Evolutionary conservation across 2,329 filamentous ascomycete genomes (phyloP), one percentile per base, ranked within the genome.

Genomic region (Decorospora gaudefroyi): DNA sequence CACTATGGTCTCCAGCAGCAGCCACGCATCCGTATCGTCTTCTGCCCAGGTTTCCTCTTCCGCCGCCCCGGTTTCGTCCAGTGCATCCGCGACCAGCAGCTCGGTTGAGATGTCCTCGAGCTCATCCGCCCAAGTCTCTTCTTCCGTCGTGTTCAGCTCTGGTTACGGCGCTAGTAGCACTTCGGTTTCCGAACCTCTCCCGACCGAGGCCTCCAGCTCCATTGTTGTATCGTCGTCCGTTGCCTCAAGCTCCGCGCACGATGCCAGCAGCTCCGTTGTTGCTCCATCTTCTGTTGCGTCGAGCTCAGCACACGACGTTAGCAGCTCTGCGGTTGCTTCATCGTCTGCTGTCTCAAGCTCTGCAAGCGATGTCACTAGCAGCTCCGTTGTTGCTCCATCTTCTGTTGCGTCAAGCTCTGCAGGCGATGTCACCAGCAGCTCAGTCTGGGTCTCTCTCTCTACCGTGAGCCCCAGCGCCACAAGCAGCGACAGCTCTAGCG

Each of bases 41-140:
- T 46, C 48, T 12, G 33, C 13, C 9, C 31, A 43, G 9, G 10
- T 10, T 16, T 39, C 43, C 16, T 31, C 39, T 4, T 47, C 43
- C 22, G 25, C 35, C 0, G 23, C 22, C 22, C 26, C 28, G 9
- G 33, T 17, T 15, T 35, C 43, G 5, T 43, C 32, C 26, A 28
- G 26, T 28, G 30, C 16, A n/a, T 23, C 25, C 16, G 16, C 13
- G 10, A 30, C 37, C 23, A 42, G 27, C 36, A 39, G 36, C 18
- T 38, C 35, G 1, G 18, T 16, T 4, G 16, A 38, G 19, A 34
- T 32, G 28, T 27, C 42, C n/a, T 36, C 36, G 4, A 49, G 46
- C 32, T 26, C 33, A 6, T 21, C 27, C 7, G 27, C 23, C 4
- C 19, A 26, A 1, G 41, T 32, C 9, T 39, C 42, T 8, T 39